phyloP scores from a whole-genome alignment of 2,329 filamentous ascomycete genomes.

The Beauveria sp. region DNA sequence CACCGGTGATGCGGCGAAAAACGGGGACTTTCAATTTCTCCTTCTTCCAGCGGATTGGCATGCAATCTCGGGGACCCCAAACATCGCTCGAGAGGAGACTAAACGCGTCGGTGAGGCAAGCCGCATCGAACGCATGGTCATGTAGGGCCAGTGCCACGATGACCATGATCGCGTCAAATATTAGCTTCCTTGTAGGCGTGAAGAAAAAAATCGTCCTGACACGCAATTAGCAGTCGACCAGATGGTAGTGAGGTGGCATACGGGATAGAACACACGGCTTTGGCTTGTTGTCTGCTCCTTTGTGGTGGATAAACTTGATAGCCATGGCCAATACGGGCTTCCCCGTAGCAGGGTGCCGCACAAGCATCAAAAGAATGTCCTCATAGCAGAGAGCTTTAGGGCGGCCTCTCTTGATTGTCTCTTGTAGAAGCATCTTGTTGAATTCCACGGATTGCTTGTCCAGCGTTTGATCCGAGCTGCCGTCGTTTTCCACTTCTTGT shows the following conservation, averaged over 20 bases:
- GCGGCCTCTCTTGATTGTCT: slow-evolving; percentile 16
- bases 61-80: too few species aligned
- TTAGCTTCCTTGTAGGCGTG: slow-evolving; percentile 18
- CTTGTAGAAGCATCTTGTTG: slow-evolving; percentile 17
- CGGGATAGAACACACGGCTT: too few species aligned
- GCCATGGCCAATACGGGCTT: neutral
- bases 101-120: too few species aligned
- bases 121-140: too few species aligned
- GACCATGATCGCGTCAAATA: slow-evolving; percentile 20
- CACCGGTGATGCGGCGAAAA: too few species aligned
- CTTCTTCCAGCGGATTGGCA: too few species aligned
- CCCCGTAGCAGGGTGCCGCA: slow-evolving; percentile 18
- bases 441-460: slow-evolving; percentile 19
- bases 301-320: too few species aligned
- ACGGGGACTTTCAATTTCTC: too few species aligned
- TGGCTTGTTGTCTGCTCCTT: too few species aligned
- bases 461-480: neutral
- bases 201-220: too few species aligned
- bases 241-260: neutral
- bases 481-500: neutral
- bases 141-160: slow-evolving; percentile 17
- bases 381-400: slow-evolving; percentile 24
- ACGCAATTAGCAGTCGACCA: too few species aligned
- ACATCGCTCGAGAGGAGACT: too few species aligned
- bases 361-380: slow-evolving; percentile 23